Conservation (phyloP, 2,329 filamentous ascomycete genomes). For the Akanthomyces dipterigenus region DNA sequence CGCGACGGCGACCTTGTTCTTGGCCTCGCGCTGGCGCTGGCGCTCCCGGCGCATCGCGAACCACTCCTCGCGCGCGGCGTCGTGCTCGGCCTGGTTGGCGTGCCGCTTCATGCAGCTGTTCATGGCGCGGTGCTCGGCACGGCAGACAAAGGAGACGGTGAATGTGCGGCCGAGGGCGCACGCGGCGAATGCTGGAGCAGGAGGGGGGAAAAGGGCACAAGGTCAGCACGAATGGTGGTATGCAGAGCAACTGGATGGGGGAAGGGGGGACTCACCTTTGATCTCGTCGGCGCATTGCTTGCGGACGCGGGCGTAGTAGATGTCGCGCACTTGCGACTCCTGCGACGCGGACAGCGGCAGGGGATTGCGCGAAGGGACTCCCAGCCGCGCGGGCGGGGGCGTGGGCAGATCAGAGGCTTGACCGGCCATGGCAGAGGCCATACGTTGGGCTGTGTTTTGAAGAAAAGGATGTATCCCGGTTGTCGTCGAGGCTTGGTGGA, state of each 20-base stretch:
- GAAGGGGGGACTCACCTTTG: conserved; percentile 47
- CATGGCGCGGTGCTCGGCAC: conserved; percentile 73
- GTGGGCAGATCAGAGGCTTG: conserved; percentile 11
- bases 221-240: background rate
- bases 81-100: conserved; percentile 77
- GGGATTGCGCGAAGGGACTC: conserved; percentile 64
- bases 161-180: conserved; percentile 84
- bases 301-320: conserved; percentile 76
- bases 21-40: conserved; percentile 58
- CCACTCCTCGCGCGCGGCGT: conserved; percentile 89
- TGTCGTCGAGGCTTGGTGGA: background rate
- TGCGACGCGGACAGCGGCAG: conserved; percentile 76
- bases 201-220: background rate
- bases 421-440: conserved; percentile 28
- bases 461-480: background rate
- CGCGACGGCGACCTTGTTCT: conserved; percentile 50
- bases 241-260: background rate
- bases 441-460: background rate
- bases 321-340: conserved; percentile 72
- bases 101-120: conserved; percentile 88
- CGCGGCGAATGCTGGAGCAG: conserved; percentile 71
- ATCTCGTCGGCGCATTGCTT: conserved; percentile 70
- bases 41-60: conserved; percentile 71
- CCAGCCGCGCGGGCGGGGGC: conserved; percentile 28
- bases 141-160: conserved; percentile 81